A percentile compares a stretch with the other conserved stretches of the same genome.
phyloP scores from a whole-genome alignment of 768 basidiomycete species.

The Boletus vinaceobasis region DNA sequence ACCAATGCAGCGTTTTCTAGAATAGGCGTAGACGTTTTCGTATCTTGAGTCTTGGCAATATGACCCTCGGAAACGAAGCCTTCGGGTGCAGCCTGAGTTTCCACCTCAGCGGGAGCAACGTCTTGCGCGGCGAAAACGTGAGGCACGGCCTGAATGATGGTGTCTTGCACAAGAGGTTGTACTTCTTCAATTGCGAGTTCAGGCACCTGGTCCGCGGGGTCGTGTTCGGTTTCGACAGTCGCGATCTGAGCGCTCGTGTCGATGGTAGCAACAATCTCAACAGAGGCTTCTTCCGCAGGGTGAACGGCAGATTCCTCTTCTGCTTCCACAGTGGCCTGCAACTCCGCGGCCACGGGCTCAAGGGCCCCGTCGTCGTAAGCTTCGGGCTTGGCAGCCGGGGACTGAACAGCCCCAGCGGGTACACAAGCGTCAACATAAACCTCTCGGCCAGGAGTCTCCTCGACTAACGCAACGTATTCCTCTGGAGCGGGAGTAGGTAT shows the following conservation, averaged over 20 bases:
- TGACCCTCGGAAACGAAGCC: neutral
- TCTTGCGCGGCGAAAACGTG: neutral
- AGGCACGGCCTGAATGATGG: neutral
- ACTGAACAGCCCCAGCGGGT: neutral
- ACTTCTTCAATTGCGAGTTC: neutral
- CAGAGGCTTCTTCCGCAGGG: neutral
- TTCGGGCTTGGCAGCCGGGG: neutral
- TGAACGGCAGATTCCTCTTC: neutral
- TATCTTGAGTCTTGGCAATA: neutral
- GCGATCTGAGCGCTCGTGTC: neutral
- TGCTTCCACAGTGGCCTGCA: neutral
- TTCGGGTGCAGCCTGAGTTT: slow-evolving; percentile 1
- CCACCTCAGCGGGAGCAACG: neutral
- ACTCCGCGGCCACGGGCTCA: slow-evolving; percentile 6
- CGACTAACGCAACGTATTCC: slow-evolving; percentile 10
- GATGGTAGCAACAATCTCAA: neutral
- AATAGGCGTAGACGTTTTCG: neutral
- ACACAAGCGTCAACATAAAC: neutral
- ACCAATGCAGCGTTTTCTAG: neutral
- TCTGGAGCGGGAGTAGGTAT: slow-evolving; percentile 13
- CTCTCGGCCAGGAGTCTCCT: slow-evolving; percentile 16
- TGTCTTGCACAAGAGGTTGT: neutral
- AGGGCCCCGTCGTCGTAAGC: neutral
- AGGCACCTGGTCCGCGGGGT: slow-evolving; percentile 7
- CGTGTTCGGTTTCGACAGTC: neutral